Base-by-base conservation (phyloP, 495 filamentous ascomycete genomes). In the Endocarpon pusillum region DNA sequence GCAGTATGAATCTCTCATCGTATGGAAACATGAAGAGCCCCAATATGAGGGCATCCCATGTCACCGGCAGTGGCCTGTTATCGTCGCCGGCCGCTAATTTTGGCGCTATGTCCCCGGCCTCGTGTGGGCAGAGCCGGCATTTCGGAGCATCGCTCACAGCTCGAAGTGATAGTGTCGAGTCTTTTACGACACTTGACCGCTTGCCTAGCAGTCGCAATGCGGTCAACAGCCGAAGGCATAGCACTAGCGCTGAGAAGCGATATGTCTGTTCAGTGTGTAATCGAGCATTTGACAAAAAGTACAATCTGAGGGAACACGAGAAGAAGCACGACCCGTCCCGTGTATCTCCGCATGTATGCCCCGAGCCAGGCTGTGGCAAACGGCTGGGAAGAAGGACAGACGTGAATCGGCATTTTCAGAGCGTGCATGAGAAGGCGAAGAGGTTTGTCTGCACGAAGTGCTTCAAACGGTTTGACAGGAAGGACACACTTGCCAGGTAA, bases 241-340 rank as follows among this genome's bases (percentile, higher is more conserved):
- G 22, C 39, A 38, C 15, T 22, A 30, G 7, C 42, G 40, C 11
- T 28, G 19, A 11, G 22, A 83, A 53, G 80, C 81, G 25, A 84
- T 78, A 36, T 80, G 73, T 47, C 53, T 73, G 38, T 96, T 87
- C 50, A 59, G 69, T 75, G 8, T 96, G 87, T 51, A 76, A 76
- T 16, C 76, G 74, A 54, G 65, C 73, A 5, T 96, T 94, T 49
- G 81, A 81, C 39, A 59, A 87, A 34, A 78, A 73, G 46, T 94
- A 86, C 57, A 96, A 96, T 57, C 83, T 89, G 64, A 82, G 89
- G 47, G 87, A 73, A 5, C 87, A 96, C 55, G 74, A 94, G 52
- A 78, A 85, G 2, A 67, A 65, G 27, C 32, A 19, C 14, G 8
- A 40, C n/a, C n/a, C n/a, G n/a, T n/a, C n/a, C n/a, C n/a, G n/a